Evolutionary conservation across 345 rosid species (phyloP).

Genomic region (Populus ilicifolia): DNA sequence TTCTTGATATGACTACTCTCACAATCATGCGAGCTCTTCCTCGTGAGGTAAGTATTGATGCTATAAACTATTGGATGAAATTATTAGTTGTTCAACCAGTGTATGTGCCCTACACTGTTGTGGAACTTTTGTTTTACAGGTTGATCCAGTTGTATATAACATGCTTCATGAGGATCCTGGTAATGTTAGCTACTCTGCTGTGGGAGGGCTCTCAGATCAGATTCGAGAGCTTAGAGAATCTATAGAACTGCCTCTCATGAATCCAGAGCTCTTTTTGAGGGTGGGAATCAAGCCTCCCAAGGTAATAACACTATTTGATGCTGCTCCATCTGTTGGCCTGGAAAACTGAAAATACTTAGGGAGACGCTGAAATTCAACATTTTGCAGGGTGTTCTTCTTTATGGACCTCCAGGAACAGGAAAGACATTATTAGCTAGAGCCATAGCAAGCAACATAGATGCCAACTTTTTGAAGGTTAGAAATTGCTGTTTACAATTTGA

Average conservation of each 20-base stretch:
- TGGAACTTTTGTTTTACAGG: constrained; percentile 47
- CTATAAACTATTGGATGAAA: neutral
- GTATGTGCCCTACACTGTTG: neutral
- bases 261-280: constrained; percentile 91
- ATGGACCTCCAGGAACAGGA: constrained; percentile 99
- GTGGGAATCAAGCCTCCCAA: constrained; percentile 98
- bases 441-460: constrained; percentile 97
- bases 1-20: constrained; percentile 67
- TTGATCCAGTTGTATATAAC: constrained; percentile 93
- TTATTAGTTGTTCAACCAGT: neutral
- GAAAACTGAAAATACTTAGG: neutral
- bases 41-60: constrained; percentile 48
- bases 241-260: constrained; percentile 96
- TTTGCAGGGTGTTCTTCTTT: constrained; percentile 91
- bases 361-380: neutral
- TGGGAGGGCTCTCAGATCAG: constrained; percentile 93
- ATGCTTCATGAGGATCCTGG: constrained; percentile 99
- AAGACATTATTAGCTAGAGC: constrained; percentile 97
- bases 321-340: neutral
- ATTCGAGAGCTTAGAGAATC: constrained; percentile 93
- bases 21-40: constrained; percentile 89
- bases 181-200: constrained; percentile 93
- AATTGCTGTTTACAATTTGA: neutral
- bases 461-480: constrained; percentile 86
- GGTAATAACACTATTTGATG: constrained; percentile 18